phyloP scores from a whole-genome alignment of 345 rosid species.

The Crucihimalaya himalaica region DNA sequence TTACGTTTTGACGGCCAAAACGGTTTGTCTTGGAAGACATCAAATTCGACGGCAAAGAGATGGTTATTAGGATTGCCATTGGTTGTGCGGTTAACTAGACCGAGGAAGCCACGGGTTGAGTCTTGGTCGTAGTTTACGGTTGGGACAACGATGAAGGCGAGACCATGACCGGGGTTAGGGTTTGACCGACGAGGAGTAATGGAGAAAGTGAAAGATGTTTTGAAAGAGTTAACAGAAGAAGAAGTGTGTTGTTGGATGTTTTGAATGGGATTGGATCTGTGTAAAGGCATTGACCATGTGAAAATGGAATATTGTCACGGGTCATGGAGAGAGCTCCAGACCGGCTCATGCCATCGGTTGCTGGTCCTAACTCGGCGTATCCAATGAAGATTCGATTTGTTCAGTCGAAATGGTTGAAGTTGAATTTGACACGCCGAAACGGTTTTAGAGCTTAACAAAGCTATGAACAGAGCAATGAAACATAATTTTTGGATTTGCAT shows the following conservation, averaged over 20 bases:
- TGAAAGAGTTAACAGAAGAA: conserved; percentile 8
- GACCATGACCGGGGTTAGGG: conserved; percentile 22
- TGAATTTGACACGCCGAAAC: conserved; percentile 17
- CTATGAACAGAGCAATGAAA: neutral
- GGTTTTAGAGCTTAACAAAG: neutral
- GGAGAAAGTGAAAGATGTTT: conserved; percentile 37
- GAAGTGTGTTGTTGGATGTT: conserved; percentile 4
- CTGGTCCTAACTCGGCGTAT: conserved; percentile 18
- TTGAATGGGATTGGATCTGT: conserved; percentile 20
- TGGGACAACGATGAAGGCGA: conserved; percentile 27
- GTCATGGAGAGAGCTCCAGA: conserved; percentile 25
- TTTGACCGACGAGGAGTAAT: conserved; percentile 23
- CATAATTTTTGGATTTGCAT: conserved; percentile 17
- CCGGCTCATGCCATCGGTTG: conserved; percentile 13
- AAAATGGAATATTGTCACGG: conserved; percentile 21
- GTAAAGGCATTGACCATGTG: conserved; percentile 31
- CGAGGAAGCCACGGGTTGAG: conserved; percentile 30
- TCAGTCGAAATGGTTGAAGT: conserved; percentile 29
- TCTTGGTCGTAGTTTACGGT: conserved; percentile 1
- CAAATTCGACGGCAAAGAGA: conserved; percentile 31
- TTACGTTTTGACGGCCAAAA: too few relatives aligned
- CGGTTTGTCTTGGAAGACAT: conserved; percentile 23
- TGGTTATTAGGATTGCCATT: conserved; percentile 27
- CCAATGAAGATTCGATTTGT: neutral
- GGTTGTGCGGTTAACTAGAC: conserved; percentile 36